A percentile compares a stretch with the other conserved stretches of the same genome.
Evolutionary conservation across 495 filamentous ascomycete genomes (phyloP).

Genomic region (Hypoxylon fuscum): DNA sequence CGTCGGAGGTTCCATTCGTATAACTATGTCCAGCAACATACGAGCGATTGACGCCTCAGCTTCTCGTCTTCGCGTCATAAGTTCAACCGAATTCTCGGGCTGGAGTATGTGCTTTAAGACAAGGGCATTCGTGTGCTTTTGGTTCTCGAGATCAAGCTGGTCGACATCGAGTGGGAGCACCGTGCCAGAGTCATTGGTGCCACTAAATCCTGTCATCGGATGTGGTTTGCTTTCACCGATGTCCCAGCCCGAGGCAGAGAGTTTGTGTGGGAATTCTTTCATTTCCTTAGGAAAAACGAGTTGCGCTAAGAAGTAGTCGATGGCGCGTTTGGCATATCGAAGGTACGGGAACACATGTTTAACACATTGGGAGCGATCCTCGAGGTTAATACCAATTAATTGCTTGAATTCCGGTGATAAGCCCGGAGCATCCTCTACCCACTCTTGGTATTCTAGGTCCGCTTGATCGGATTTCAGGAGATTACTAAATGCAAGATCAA

Average conservation of each 20-base stretch:
- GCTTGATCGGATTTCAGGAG: conserved; percentile 66
- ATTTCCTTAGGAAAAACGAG: conserved; percentile 73
- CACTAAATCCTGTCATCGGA: conserved; percentile 73
- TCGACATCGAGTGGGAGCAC: conserved; percentile 64
- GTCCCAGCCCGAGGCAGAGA: conserved; percentile 78
- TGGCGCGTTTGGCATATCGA: conserved; percentile 57
- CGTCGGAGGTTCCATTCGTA: conserved; percentile 47
- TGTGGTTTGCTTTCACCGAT: conserved; percentile 58
- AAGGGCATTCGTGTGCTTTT: conserved; percentile 70
- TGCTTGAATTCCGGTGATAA: conserved; percentile 54
- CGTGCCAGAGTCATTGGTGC: conserved; percentile 72
- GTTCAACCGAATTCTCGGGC: conserved; percentile 60
- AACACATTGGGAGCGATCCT: conserved; percentile 56
- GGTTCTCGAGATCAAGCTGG: conserved; percentile 64
- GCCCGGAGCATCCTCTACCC: conserved; percentile 52
- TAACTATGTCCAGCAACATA: conserved; percentile 57
- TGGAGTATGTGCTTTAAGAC: conserved; percentile 67
- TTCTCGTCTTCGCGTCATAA: conserved; percentile 33
- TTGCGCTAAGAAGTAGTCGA: conserved; percentile 71
- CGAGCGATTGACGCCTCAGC: conserved; percentile 47
- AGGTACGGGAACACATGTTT: conserved; percentile 62
- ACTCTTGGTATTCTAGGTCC: conserved; percentile 61
- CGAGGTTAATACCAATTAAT: conserved; percentile 66
- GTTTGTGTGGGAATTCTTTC: conserved; percentile 69
- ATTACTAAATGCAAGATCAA: conserved; percentile 58